Base-by-base conservation (phyloP, 1,139 yeast genomes). In the Geotrichum candidum region DNA sequence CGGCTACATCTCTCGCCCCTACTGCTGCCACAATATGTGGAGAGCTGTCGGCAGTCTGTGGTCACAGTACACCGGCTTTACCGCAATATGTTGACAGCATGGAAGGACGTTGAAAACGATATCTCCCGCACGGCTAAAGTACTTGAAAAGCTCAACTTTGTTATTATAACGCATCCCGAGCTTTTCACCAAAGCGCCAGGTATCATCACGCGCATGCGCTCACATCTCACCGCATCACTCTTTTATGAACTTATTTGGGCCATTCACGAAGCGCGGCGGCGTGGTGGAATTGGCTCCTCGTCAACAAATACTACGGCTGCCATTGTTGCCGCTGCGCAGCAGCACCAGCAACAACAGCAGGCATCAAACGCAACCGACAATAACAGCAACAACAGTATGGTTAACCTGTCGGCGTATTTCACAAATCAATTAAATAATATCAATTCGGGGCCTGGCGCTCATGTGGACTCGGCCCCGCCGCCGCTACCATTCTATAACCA, bases 221-320 rank as follows among this genome's bases (percentile, higher is more conserved):
- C 96, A 0, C 97, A 91, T 75, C 78, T 91, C 68, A 88, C 97
- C 0, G 96, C 96, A 0, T 90, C 97, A 0, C 76, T 91, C 62
- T 91, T 91, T 70, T 91, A 91, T 73, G 97, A 91, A 74, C 80
- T 91, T 63, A 92, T 91, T 18, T 91, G 96, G 94, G 89, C 96
- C 72, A 88, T 91, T 56, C 97, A 91, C 73, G 97, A 91, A 72
- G 97, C 96, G 0, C 80, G 96, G 72, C 80, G 97, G 71, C 78
- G 96, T 63, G 69, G 71, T 11, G 84, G 64, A 25, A 60, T 53
- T 15, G 57, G 51, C 11, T 52, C 56, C 6, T 46, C 53, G 22
- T 57, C 55, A 2, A 57, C 51, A 3, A 22, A 48, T 35, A 45
- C 57, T 3, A 53, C 57, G 5, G 53, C 54, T 13, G 50, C 48